Base-by-base conservation (phyloP, 257 asterid species). In the Knoxia roxburghii region DNA sequence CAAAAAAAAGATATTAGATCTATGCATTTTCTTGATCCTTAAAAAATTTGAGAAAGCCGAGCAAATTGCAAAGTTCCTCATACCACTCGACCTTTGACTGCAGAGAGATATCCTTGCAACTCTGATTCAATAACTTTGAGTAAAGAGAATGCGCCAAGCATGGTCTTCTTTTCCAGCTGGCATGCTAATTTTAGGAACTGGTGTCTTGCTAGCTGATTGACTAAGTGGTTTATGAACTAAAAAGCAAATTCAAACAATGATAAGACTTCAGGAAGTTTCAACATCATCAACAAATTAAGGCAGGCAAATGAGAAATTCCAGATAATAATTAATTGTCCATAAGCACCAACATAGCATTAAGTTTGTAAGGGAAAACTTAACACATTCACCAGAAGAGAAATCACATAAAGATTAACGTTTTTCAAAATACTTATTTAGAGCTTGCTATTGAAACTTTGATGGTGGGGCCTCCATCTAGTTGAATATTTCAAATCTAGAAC, bases 61-160 rank as follows among this genome's bases (percentile, higher is more conserved):
- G 57, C 41, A 45, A 43, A 30, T 14, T 60, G 48, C 49, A 52
- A 39, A 69, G 67, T 49, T 58, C 67, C 72, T 60, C 85, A 56
- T 86, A 93, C 99, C 97, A 90, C 90, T 77, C 99, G 90, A 54
- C 99, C 86, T 74, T 78, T 88, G 64, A 89, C 83, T 60, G 95
- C 88, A 72, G 99, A 93, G 64, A 90, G 77, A 81, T 90, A 93
- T 5, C 99, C 97, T 74, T 90, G 96, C 79, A 93, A 81, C 80
- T 93, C 99, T 55, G 86, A 82, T 77, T 93, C 95, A 32, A 88
- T 85, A 66, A 88, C 97, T 86, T 93, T 93, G 67, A 93, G 94
- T 78, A 93, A 72, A 35, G 97, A 84, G 82, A 75, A 90, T 50
- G 95, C 97, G 79, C 95, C 96, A 73, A 90, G 95, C 96, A 90